A percentile compares a stretch with the other conserved stretches of the same genome.
Conservation (phyloP, 108 stramenopile species). For the Cyclostephanos invisitatus region DNA sequence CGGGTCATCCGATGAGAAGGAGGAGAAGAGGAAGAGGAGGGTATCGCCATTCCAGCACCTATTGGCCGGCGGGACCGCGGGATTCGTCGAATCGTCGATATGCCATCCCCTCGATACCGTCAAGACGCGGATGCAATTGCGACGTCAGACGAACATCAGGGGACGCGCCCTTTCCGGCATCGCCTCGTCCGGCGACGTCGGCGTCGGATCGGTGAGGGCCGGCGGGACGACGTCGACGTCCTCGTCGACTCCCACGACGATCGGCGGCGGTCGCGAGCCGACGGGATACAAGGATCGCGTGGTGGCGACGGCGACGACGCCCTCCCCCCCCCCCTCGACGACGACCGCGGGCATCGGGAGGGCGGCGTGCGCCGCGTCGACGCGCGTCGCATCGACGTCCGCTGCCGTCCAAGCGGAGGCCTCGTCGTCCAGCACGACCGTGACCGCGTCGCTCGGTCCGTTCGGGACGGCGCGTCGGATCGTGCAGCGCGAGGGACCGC, state of each 20-base stretch:
- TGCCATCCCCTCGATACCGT: constrained; percentile 97
- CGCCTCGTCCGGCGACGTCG: too few relatives aligned
- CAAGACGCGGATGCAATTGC: constrained; percentile 93
- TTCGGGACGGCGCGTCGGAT: constrained; percentile 85
- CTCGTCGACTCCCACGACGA: not conserved
- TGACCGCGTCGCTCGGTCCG: constrained; percentile 68
- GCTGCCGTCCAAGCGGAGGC: too few relatives aligned
- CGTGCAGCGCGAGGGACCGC: constrained; percentile 89
- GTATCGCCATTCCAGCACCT: constrained; percentile 85
- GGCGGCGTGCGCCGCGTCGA: not conserved
- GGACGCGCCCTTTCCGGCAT: constrained; percentile 33
- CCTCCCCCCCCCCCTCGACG: constrained; percentile 11
- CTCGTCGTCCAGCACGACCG: too few relatives aligned
- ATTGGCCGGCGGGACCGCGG: constrained; percentile 91
- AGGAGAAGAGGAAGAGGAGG: constrained; percentile 43
- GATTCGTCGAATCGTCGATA: constrained; percentile 88
- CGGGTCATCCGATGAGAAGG: too few relatives aligned
- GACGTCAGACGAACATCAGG: constrained; percentile 53
- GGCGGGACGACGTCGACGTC: not conserved
- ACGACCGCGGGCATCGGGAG: constrained; percentile 1
- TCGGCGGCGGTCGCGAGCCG: not conserved
- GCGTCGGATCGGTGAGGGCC: not conserved
- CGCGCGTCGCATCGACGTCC: constrained; percentile 10
- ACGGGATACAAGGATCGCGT: not conserved
- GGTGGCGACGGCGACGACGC: too few relatives aligned